A percentile compares a stretch with the other conserved stretches of the same genome.
phyloP scores from a whole-genome alignment of 1,284 basidiomycete genomes.

The Peniophora sp. region DNA sequence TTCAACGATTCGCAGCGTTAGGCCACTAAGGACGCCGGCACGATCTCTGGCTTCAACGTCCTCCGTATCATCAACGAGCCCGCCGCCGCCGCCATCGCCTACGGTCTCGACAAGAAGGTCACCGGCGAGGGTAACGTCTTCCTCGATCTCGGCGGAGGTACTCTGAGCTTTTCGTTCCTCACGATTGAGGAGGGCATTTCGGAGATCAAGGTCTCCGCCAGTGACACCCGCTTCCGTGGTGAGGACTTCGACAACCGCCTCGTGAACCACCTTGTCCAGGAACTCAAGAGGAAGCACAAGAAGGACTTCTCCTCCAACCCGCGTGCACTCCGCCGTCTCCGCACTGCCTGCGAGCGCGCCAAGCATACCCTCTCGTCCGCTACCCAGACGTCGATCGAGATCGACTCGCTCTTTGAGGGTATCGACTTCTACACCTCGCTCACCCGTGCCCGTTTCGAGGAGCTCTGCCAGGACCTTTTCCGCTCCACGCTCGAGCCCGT shows the following conservation, averaged over 20 bases:
- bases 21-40: slow-evolving; percentile 91
- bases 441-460: slow-evolving; percentile 98
- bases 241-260: slow-evolving; percentile 54
- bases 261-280: slow-evolving; percentile 47
- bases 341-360: slow-evolving; percentile 97
- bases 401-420: slow-evolving; percentile 96
- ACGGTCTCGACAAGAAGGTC: slow-evolving; percentile 44
- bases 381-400: slow-evolving; percentile 99
- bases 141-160: slow-evolving; percentile 67
- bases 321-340: slow-evolving; percentile 94
- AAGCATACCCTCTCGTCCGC: slow-evolving; percentile 97
- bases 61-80: slow-evolving; percentile 97
- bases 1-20: slow-evolving; percentile 98
- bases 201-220: slow-evolving; percentile 73
- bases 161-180: slow-evolving; percentile 72
- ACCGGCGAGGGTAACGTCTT: slow-evolving; percentile 60
- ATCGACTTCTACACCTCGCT: slow-evolving; percentile 97
- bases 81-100: too few species aligned
- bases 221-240: slow-evolving; percentile 73
- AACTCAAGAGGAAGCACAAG: slow-evolving; percentile 85
- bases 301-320: slow-evolving; percentile 91
- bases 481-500: slow-evolving; percentile 95
- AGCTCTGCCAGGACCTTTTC: slow-evolving; percentile 97
- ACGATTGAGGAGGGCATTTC: slow-evolving; percentile 74
- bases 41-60: slow-evolving; percentile 91